These are phyloP conservation scores for Fragilariopsis cylindrus DNA, from an alignment of 108 stramenopile species.

Conservation along the genomic window DNA sequence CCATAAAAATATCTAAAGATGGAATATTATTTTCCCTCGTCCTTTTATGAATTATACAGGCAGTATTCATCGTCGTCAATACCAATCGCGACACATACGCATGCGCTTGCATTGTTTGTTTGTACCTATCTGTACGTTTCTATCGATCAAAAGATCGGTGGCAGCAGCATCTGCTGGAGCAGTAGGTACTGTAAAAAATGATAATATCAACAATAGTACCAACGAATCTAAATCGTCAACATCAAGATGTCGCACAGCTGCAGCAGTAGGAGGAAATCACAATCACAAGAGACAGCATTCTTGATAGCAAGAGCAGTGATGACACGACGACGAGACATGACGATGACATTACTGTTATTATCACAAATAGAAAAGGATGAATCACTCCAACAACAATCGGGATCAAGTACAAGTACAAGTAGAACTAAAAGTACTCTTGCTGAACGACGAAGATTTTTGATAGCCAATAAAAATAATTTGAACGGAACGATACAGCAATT, in stretches of 20 bases:
- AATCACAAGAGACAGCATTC: background rate
- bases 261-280: too few relatives aligned
- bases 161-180: background rate
- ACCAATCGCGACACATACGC: constrained; percentile 1
- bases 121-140: background rate
- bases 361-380: constrained; percentile 1
- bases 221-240: background rate
- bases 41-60: too few relatives aligned
- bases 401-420: too few relatives aligned
- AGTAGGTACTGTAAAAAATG: background rate
- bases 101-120: constrained; percentile 11
- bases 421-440: constrained; percentile 12
- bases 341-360: background rate
- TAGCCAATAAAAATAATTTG: constrained; percentile 23
- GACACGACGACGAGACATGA: background rate
- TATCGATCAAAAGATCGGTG: background rate
- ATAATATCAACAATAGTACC: background rate
- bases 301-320: background rate
- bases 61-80: too few relatives aligned
- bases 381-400: constrained; percentile 17
- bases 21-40: too few relatives aligned
- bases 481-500: constrained; percentile 16
- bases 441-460: constrained; percentile 45
- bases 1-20: too few relatives aligned
- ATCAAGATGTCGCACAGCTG: background rate